These are phyloP conservation scores for Carnegiea gigantea DNA, from an alignment of 179 eudicot genomes.

Conservation along the genomic window DNA sequence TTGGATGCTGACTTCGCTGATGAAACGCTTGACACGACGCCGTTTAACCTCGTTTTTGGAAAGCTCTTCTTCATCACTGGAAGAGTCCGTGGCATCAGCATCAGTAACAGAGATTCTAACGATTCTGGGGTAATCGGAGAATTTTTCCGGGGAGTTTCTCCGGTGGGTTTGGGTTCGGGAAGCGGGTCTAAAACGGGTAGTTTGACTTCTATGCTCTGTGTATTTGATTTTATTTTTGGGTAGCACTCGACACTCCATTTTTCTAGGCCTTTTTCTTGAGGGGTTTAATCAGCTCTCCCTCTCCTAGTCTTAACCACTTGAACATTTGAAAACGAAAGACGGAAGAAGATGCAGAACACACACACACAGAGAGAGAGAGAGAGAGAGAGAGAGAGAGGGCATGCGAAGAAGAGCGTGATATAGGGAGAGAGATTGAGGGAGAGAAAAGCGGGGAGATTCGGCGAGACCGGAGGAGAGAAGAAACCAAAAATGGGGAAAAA, in stretches of 20 bases:
- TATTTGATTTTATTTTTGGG: conserved; percentile 35
- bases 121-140: conserved; percentile 29
- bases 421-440: conserved; percentile 1
- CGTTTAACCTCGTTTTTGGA: conserved; percentile 12
- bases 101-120: conserved; percentile 73
- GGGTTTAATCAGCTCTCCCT: not conserved
- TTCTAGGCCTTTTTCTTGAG: not conserved
- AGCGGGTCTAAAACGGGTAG: conserved; percentile 26
- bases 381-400: conserved; percentile 21
- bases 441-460: not conserved
- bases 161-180: not conserved
- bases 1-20: conserved; percentile 57
- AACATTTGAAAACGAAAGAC: conserved; percentile 15
- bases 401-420: conserved; percentile 25
- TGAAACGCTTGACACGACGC: conserved; percentile 55
- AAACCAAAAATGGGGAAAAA: not conserved
- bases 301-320: not conserved
- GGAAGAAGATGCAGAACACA: not conserved
- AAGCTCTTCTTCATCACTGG: conserved; percentile 52
- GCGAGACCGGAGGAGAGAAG: conserved; percentile 10
- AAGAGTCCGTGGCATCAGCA: conserved; percentile 76
- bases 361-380: conserved; percentile 10
- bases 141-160: not conserved
- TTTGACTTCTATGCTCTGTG: conserved; percentile 46
- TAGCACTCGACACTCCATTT: conserved; percentile 17